Base-by-base conservation (phyloP, 1,284 basidiomycete genomes). In the Rhodofomes roseus region DNA sequence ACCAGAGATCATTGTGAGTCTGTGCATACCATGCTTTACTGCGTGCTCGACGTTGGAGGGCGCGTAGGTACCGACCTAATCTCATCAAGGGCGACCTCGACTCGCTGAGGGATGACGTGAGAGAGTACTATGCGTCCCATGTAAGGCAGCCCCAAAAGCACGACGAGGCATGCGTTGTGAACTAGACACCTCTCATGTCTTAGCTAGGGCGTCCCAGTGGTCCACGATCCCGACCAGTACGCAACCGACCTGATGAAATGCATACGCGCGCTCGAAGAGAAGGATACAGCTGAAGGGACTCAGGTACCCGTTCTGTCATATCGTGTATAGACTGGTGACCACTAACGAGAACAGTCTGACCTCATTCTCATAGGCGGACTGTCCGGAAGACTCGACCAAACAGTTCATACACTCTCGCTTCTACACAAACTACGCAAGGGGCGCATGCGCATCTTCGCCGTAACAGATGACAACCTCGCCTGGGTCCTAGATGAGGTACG, bases 191-290 rank as follows among this genome's bases (percentile, higher is more conserved):
- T 41, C 54, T 14, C 51, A 11, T 22, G n/a, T 36, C 39, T n/a
- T 44, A 40, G 56, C 1, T 62, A 93, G 87, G 86, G 84, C 20
- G 91, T 97, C 0, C 70, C 75, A 0, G 75, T 97, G 41, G 72
- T 87, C 2, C 75, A 84, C 50, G 92, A 96, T 65, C 65, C 76
- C 0, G 86, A 92, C 68, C 89, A 96, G 70, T 77, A 96, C 70
- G 85, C 93, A 2, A 99, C 97, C 0, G 97, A 99, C 72, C 81
- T 99, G 55, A 94, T 94, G 86, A 99, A 99, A 76, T 96, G 93
- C 68, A 77, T 98, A 1, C 65, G 71, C 11, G 80, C 86, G 14
- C 71, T 98, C 0, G 77, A 82, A 56, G 86, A 85, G 64, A 72
- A 77, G 57, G 84, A 87, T 65, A 66, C 67, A 12, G 59, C 62